These are phyloP conservation scores for Leptodermis oblonga DNA, from an alignment of 257 asterid genomes.

Conservation along the genomic window DNA sequence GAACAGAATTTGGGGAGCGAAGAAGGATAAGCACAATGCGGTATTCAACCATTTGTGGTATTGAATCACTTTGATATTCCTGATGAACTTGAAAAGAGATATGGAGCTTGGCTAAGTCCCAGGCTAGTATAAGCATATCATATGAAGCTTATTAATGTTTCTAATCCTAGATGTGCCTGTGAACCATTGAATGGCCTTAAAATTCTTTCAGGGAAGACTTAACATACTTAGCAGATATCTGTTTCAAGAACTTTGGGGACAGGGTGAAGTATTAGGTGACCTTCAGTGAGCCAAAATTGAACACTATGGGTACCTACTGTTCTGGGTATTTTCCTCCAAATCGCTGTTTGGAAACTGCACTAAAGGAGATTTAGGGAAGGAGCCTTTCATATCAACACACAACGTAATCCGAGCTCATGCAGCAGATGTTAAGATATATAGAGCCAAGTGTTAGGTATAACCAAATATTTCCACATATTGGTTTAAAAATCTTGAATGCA, in stretches of 20 bases:
- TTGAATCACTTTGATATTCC: slow-evolving; percentile 20
- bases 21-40: too few species aligned
- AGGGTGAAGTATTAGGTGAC: slow-evolving; percentile 23
- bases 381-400: slow-evolving; percentile 31
- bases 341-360: slow-evolving; percentile 30
- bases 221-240: slow-evolving; percentile 23
- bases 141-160: not conserved
- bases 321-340: slow-evolving; percentile 19
- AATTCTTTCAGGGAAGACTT: slow-evolving; percentile 21
- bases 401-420: slow-evolving; percentile 35
- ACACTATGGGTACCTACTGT: not conserved
- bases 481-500: not conserved
- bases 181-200: not conserved
- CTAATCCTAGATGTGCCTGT: not conserved
- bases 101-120: slow-evolving; percentile 17
- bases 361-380: slow-evolving; percentile 29
- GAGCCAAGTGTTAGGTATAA: slow-evolving; percentile 26
- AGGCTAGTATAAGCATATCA: slow-evolving; percentile 4
- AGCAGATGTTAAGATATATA: slow-evolving; percentile 22
- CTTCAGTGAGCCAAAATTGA: slow-evolving; percentile 22
- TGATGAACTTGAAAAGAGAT: slow-evolving; percentile 20
- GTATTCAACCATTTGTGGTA: slow-evolving; percentile 19
- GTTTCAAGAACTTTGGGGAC: slow-evolving; percentile 25
- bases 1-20: too few species aligned
- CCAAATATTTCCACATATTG: not conserved